Percentiles rank a stretch among this genome's conserved stretches.
Conservation (phyloP, 441 rosid species). For the Aquilaria agallochum region DNA sequence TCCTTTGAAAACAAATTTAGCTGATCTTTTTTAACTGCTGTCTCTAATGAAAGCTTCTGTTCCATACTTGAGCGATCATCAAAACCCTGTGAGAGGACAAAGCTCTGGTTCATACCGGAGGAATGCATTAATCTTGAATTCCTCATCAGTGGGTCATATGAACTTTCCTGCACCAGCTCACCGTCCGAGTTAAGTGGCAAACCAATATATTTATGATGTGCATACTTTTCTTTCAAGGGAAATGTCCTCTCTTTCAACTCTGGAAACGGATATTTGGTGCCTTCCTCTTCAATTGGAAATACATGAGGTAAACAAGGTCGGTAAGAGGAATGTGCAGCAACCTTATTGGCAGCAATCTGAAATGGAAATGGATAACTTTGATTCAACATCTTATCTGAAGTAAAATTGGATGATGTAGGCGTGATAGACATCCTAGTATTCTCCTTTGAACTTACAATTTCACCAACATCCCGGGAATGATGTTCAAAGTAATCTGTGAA, state of each 20-base stretch:
- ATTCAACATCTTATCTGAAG: conserved; percentile 22
- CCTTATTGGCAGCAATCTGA: conserved; percentile 19
- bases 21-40: conserved; percentile 22
- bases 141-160: conserved; percentile 17
- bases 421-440: conserved; percentile 17
- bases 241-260: conserved; percentile 27
- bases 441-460: conserved; percentile 16
- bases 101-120: conserved; percentile 16
- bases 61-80: conserved; percentile 19
- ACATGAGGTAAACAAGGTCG: conserved; percentile 18
- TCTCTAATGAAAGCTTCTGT: conserved; percentile 19
- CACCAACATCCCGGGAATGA: conserved; percentile 20
- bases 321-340: conserved; percentile 14
- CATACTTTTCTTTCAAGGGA: conserved; percentile 24
- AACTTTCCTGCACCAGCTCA: conserved; percentile 34
- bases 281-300: conserved; percentile 16
- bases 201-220: conserved; percentile 24
- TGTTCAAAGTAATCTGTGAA: conserved; percentile 21
- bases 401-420: conserved; percentile 22
- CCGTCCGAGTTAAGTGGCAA: conserved; percentile 56
- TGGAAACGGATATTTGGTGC: conserved; percentile 14
- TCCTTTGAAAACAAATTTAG: conserved; percentile 22
- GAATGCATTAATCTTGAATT: conserved; percentile 19
- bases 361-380: conserved; percentile 18
- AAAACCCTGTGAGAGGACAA: conserved; percentile 12